Conservation (phyloP, 2,329 filamentous ascomycete genomes). For the Penicillium sp. region DNA sequence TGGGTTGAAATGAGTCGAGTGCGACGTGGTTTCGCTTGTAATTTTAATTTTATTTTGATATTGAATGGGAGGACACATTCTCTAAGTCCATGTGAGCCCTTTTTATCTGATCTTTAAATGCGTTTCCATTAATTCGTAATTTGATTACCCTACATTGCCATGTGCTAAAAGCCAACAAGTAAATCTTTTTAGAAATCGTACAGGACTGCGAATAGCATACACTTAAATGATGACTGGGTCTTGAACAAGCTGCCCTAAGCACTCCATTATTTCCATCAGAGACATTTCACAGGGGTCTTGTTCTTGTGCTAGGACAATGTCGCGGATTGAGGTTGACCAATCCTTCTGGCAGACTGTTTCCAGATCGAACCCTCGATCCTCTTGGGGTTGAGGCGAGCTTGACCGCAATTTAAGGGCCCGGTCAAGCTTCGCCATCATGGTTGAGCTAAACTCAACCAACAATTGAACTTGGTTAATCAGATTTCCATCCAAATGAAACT, state of each 20-base stretch:
- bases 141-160: neutral
- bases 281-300: conserved; percentile 3
- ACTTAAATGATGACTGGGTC: conserved; percentile 2
- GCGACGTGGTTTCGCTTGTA: too few relatives aligned
- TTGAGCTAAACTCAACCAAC: conserved; percentile 13
- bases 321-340: conserved; percentile 9
- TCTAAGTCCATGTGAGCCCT: too few relatives aligned
- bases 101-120: too few relatives aligned
- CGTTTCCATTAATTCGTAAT: too few relatives aligned
- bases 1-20: neutral
- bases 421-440: conserved; percentile 14
- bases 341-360: neutral
- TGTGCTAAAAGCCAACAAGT: neutral
- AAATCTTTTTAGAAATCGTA: neutral
- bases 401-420: conserved; percentile 4
- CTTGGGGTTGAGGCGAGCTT: neutral
- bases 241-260: conserved; percentile 13
- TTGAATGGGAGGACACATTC: too few relatives aligned
- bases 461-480: conserved; percentile 10
- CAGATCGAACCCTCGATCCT: neutral
- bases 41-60: too few relatives aligned
- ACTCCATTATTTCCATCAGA: conserved; percentile 17
- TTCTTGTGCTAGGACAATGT: conserved; percentile 15
- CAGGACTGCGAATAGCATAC: too few relatives aligned
- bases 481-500: conserved; percentile 10